These are phyloP conservation scores for Aspergillus ellipticus DNA, from an alignment of 495 filamentous ascomycete genomes.

Conservation along the genomic window DNA sequence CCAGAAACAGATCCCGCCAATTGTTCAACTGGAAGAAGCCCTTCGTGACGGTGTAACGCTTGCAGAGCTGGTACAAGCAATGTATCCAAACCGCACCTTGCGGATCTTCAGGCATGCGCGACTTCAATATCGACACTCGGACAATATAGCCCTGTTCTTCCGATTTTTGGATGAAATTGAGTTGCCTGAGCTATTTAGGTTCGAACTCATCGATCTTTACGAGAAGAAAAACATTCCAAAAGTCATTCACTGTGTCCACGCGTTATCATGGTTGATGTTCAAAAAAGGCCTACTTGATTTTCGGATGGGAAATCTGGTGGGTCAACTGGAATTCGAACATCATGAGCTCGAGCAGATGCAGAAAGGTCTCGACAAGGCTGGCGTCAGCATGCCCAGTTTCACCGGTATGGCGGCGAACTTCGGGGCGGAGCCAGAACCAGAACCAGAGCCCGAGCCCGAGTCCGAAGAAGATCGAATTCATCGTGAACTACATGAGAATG, in stretches of 20 bases:
- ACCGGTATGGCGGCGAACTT: slow-evolving; percentile 95
- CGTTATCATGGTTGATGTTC: slow-evolving; percentile 90
- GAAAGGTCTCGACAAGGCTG: slow-evolving; percentile 91
- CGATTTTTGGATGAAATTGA: slow-evolving; percentile 89
- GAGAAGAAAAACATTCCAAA: slow-evolving; percentile 99
- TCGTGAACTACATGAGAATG: slow-evolving; percentile 75
- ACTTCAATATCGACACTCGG: slow-evolving; percentile 92
- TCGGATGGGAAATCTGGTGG: slow-evolving; percentile 96
- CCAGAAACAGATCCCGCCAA: slow-evolving; percentile 81
- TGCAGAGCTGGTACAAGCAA: slow-evolving; percentile 90
- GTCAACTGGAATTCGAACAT: slow-evolving; percentile 94
- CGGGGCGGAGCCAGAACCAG: slow-evolving; percentile 70
- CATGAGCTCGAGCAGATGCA: slow-evolving; percentile 96
- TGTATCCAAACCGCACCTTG: slow-evolving; percentile 68
- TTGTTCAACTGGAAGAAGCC: slow-evolving; percentile 94
- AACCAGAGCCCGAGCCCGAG: slow-evolving; percentile 69
- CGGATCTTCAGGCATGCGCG: slow-evolving; percentile 81
- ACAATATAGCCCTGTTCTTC: slow-evolving; percentile 95
- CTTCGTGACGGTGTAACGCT: slow-evolving; percentile 90
- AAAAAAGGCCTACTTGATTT: slow-evolving; percentile 92
- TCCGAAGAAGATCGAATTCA: slow-evolving; percentile 87
- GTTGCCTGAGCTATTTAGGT: slow-evolving; percentile 94
- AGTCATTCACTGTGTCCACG: slow-evolving; percentile 98
- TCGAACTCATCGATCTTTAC: slow-evolving; percentile 96
- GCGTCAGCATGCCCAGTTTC: slow-evolving; percentile 95